Base-by-base conservation (phyloP, 2,329 filamentous ascomycete genomes). In the Talaromyces islandicus region DNA sequence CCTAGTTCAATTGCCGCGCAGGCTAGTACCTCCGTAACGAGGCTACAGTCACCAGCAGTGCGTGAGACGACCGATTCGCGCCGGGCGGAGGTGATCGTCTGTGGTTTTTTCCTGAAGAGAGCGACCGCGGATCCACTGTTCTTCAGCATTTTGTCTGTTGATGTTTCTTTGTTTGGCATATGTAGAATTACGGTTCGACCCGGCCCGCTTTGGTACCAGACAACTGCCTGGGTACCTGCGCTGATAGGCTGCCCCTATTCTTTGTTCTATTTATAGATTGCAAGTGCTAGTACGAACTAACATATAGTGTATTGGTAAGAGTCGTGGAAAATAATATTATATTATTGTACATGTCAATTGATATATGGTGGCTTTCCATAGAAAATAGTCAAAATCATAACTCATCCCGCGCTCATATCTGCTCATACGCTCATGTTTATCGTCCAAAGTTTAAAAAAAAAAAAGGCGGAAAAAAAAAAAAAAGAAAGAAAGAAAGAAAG, bases 261-360 rank as follows among this genome's bases (percentile, higher is more conserved):
- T 38, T 4, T 52, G 17, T 38, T 55, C 57, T 59, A 59, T 48
- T 54, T 54, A 55, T 55, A 59, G 57, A 59, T n/a, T 9, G 10
- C 29, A 10, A 10, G 9, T 10, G 10, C 6, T 30, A 10, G 29
- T 19, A 41, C 12, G 14, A 3, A 17, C 11, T n/a, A n/a, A n/a
- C n/a, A n/a, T n/a, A n/a, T n/a, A n/a, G n/a, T n/a, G n/a, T n/a
- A n/a, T n/a, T n/a, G n/a, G n/a, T n/a, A n/a, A n/a, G n/a, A 35
- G 12, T 4, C 3, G 30, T 14, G 5, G 12, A 4, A 35, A 35
- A 35, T 10, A 10, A 12, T 35, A 35, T 35, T 35, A 17, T 35
- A 35, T 12, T 46, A 35, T 24, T 46, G 43, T 46, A 46, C 43
- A 46, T 46, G 14, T 14, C 21, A 21, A 46, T 21, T 46, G 21